Base-by-base conservation (phyloP, 164 flowering plant genomes). In the Vitis labrusca region DNA sequence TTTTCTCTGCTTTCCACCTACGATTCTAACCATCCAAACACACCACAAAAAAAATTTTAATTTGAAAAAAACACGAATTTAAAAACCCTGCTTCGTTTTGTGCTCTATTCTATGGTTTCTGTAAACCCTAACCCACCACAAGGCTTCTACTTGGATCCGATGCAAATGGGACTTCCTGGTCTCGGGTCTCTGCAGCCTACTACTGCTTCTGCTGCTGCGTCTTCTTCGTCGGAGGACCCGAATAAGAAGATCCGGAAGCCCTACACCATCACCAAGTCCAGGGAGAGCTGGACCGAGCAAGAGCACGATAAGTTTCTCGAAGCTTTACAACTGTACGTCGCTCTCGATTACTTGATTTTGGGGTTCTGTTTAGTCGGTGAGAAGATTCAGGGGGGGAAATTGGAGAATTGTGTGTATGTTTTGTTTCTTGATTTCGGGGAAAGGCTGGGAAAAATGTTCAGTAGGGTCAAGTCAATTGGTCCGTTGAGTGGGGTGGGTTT, bases 251-350 rank as follows among this genome's bases (percentile, higher is more conserved):
- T 82, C 49, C 78, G 91, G 70, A 87, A 87, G 73, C 88, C 89
- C 1, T 87, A 87, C 58, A 85, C 87, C 10, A 84, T 87, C 23
- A 85, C 89, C 50, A 87, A 87, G 77, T 87, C 91, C 61, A 78
- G 91, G 71, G 89, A 87, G 82, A 87, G 84, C 82, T 87, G 91
- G 91, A 84, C 83, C 4, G 89, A 85, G 15, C 82, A 81, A 37
- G 89, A 87, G 79, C 91, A 85, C 66, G 91, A 87, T 73, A 87
- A 85, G 83, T 87, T 87, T 70, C 78, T 85, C 3, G 86, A 87
- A 81, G 89, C 91, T 30, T 81, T 87, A 16, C 91, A 87, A 44
- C 69, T 87, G 91, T 87, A 64, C 71, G 89, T 82, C 10, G 2
- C 14, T 32, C 12, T 30, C 13, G 37, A 9, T 9, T 30, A 3